Base-by-base conservation (phyloP, 164 flowering plant genomes). In the Tetrastigma voinierianum region DNA sequence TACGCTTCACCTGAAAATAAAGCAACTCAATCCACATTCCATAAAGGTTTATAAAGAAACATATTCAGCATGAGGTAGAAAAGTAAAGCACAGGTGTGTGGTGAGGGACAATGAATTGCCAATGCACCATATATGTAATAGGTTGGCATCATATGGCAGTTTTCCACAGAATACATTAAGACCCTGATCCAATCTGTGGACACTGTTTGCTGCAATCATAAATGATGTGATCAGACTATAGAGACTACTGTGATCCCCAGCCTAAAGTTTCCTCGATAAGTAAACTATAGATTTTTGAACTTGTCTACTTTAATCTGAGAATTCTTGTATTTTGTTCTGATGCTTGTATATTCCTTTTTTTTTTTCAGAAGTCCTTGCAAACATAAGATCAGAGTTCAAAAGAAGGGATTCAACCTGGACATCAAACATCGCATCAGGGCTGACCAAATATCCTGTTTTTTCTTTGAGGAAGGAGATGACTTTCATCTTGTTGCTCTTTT, bases 371-470 rank as follows among this genome's bases (percentile, higher is more conserved):
- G 47, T 20, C 17, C 43, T 10, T 51, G 9, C 46, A 25, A 61
- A 43, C 21, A 60, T 17, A 10, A 43, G 11, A 68, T 18, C 23
- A 40, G 57, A 64, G 49, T 55, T 9, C 18, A 58, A 43, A 55
- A 55, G 10, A 13, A 53, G 55, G 55, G 14, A 63, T 76, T 48
- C 52, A 14, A 89, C 98, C 94, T 94, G 98, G 63, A 94, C 74
- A 71, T 94, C 98, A 77, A 91, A 94, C 96, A 94, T 86, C 58
- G 95, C 90, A 76, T 90, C 95, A 57, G 97, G 88, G 69, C 87
- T 94, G 51, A 94, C 86, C 55, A 74, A 51, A 71, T 94, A 94
- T 18, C 98, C 98, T 32, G 98, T 91, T 77, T 76, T 94, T 62
- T 91, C 91, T 76, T 84, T 90, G 47, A 94, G 66, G 19, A 90